These are phyloP conservation scores for Plasmodium malariae DNA, from an alignment of 169 alveolate genomes.

Conservation along the genomic window DNA sequence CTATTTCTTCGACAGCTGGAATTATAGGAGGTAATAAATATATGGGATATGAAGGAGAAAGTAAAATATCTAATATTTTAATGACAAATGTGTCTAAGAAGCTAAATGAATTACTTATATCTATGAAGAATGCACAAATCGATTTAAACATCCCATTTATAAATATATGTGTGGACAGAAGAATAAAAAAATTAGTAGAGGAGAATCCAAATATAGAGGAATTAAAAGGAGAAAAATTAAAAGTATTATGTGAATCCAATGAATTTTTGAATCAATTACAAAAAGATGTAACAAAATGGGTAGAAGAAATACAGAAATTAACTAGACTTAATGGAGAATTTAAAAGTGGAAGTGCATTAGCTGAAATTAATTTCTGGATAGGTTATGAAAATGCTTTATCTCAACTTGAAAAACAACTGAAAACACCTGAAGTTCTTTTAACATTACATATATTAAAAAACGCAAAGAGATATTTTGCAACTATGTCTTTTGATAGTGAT, in stretches of 20 bases:
- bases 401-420: constrained; percentile 88
- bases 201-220: constrained; percentile 81
- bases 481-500: constrained; percentile 95
- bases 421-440: constrained; percentile 92
- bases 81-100: constrained; percentile 81
- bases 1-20: neutral
- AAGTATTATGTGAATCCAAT: constrained; percentile 68
- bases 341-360: constrained; percentile 85
- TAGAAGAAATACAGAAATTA: constrained; percentile 87
- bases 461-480: constrained; percentile 92
- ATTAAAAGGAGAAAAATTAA: constrained; percentile 30
- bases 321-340: constrained; percentile 85
- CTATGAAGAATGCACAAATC: constrained; percentile 93
- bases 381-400: constrained; percentile 90
- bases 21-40: constrained; percentile 6
- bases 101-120: constrained; percentile 90
- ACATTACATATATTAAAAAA: constrained; percentile 92
- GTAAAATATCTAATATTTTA: constrained; percentile 59
- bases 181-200: constrained; percentile 86
- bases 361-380: constrained; percentile 91
- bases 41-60: constrained; percentile 61
- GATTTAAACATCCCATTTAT: constrained; percentile 94
- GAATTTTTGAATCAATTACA: constrained; percentile 82
- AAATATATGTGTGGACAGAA: constrained; percentile 90
- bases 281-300: constrained; percentile 86